Evolutionary conservation across 2,329 filamentous ascomycete species (phyloP).

Genomic region (Penicillium fuscoglaucum): DNA sequence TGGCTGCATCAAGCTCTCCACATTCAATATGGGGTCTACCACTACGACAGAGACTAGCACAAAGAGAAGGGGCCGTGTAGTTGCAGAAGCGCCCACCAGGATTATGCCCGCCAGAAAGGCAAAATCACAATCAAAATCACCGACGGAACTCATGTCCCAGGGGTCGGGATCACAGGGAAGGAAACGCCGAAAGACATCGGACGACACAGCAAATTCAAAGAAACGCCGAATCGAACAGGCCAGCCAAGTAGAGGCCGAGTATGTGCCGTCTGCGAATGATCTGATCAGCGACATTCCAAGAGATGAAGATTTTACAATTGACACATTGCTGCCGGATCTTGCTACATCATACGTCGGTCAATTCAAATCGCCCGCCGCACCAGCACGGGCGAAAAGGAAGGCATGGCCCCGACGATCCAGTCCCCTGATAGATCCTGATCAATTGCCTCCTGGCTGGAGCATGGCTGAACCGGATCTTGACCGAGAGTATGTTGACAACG

Average conservation of each 20-base stretch:
- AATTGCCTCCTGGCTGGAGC: background rate
- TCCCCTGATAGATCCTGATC: background rate
- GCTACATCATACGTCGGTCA: background rate
- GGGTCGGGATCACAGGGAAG: background rate
- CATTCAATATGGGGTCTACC: background rate
- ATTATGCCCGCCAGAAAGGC: background rate
- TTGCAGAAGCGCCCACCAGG: background rate
- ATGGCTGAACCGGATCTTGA: background rate
- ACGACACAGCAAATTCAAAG: background rate
- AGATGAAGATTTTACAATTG: background rate
- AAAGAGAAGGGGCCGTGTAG: background rate
- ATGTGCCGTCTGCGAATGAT: background rate
- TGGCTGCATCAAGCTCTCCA: background rate
- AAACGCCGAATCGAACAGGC: background rate
- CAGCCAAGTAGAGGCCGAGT: background rate
- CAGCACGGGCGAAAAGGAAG: background rate
- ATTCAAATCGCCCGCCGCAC: background rate
- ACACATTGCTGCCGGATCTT: background rate
- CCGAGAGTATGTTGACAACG: background rate
- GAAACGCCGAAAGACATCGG: background rate
- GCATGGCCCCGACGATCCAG: background rate
- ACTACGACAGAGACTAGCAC: background rate
- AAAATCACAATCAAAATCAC: background rate
- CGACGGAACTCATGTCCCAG: background rate
- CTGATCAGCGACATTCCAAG: background rate